Base-by-base conservation (phyloP, 768 basidiomycete genomes). In the Trametes punicea region DNA sequence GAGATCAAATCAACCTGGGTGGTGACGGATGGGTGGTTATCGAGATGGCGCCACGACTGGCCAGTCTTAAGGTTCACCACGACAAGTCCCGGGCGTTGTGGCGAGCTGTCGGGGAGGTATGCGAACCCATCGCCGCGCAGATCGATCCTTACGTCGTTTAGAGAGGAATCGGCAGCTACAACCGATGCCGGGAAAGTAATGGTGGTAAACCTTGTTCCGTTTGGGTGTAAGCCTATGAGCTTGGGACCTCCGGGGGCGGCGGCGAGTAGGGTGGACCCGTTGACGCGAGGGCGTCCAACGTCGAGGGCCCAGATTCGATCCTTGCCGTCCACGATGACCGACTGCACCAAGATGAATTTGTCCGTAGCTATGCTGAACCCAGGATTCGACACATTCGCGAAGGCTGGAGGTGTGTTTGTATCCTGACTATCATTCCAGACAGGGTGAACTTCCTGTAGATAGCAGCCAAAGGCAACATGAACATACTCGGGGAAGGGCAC, bases 221-320 rank as follows among this genome's bases (percentile, higher is more conserved):
- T 64, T 21, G 47, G 49, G 31, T 62, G 49, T 23, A 61, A 62
- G 1, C 62, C 65, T 6, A 66, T 59, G 18, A 64, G 61, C 51
- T 64, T 66, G n/a, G 61, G 65, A 1, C 63, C 65, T 4, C 61
- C 61, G 0, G 60, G 60, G 2, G 42, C 53, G 0, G 34, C 34
- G 6, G 60, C 60, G 11, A 56, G 39, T 3, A 64, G 56, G 34
- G 49, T 54, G 5, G 60, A 49, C 7, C 63, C 61, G 26, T 62
- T 62, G 11, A 62, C 60, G 30, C 62, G 55, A 3, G 65, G 65
- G 7, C 65, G 62, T 13, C 65, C 65, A 2, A 63, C 64, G 41
- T 66, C 65, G 9, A 66, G 55, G 11, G 62, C 57, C 65, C 65
- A 66, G 7, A 66, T 53, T 1, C 65, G 65, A n/a, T 66, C 63